Base-by-base conservation (phyloP, 2,329 filamentous ascomycete genomes). In the Claviceps digitariae region DNA sequence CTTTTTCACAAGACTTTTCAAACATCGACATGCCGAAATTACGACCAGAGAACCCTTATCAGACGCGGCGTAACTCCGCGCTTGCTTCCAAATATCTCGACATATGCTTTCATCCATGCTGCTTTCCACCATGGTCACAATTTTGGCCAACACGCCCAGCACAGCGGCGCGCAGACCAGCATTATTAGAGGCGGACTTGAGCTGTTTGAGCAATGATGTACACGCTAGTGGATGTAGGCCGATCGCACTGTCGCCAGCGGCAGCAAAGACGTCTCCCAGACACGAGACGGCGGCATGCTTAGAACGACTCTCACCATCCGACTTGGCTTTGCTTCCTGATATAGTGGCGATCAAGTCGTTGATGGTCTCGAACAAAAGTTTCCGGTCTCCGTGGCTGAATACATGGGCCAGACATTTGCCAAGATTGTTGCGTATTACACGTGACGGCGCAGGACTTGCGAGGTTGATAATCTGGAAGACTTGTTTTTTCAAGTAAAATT, bases 71-170 rank as follows among this genome's bases (percentile, higher is more conserved):
- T 86, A 78, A 67, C 77, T 88, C 57, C 93, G 83, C 27, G 83
- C 85, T 66, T 91, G 87, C 68, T 96, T 98, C 89, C 90, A 97
- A 17, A 94, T 81, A 66, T 96, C 90, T 63, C 90, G 82, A n/a
- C 87, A 87, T 40, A 90, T 76, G 52, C 73, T 75, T 67, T 98
- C 93, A 61, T 98, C 93, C 61, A 91, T 76, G 56, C 87, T 89
- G 5, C 76, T 75, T 53, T 80, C 78, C 29, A 96, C 81, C 67
- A 90, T 91, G 55, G 76, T 77, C 27, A 84, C 76, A 43, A 96
- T 79, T 70, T 90, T 90, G 44, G 80, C 82, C 49, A 95, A 69
- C 1, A 89, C 81, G 46, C 75, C 78, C 63, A 95, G 88, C 23
- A 90, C 76, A 20, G 87, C 83, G 17, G 86, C 87, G 55, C 90